Base-by-base conservation (phyloP, 441 rosid genomes). In the Croton laevigatus region DNA sequence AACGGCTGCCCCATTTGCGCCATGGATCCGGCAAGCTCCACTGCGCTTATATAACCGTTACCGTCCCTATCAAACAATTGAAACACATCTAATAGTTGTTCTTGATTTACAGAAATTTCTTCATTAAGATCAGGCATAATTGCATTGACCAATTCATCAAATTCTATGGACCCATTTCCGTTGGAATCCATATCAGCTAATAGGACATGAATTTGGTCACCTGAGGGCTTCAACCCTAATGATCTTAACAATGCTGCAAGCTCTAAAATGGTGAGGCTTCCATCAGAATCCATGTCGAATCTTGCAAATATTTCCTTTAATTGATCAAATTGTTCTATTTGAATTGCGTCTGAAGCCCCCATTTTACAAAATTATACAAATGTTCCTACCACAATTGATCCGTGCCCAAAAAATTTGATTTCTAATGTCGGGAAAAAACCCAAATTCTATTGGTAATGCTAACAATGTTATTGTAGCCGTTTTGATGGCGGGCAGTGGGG, bases 21-120 rank as follows among this genome's bases (percentile, higher is more conserved):
- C 97, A 91, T 87, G 0, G 92, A 82, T 38, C 90, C 92, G 0
- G 94, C 95, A 52, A 94, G 73, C 76, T 91, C 98, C 5, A 85
- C 90, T 0, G 92, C 89, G 2, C 91, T 91, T 57, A 94, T 88
- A 66, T 81, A 90, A 8, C 97, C 98, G 14, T 94, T 89, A 0
- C 95, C 94, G 4, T 94, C 95, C 6, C 88, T 79, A 51, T 94
- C 97, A 14, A 91, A 91, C 78, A 88, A 81, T 62, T 76, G 78
- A 72, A 94, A 94, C 73, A 89, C 71, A 68, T 83, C 83, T 70
- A 75, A 74, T 66, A 91, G 80, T 62, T 88, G 89, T 34, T 83
- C 93, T 71, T 90, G 91, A 66, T 86, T 84, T 73, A 83, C 86
- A 36, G 88, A 87, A 8, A 78, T 76, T 54, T 83, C 79, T 40